phyloP scores from a whole-genome alignment of 2,329 filamentous ascomycete species.

The Botryotinia calthae region DNA sequence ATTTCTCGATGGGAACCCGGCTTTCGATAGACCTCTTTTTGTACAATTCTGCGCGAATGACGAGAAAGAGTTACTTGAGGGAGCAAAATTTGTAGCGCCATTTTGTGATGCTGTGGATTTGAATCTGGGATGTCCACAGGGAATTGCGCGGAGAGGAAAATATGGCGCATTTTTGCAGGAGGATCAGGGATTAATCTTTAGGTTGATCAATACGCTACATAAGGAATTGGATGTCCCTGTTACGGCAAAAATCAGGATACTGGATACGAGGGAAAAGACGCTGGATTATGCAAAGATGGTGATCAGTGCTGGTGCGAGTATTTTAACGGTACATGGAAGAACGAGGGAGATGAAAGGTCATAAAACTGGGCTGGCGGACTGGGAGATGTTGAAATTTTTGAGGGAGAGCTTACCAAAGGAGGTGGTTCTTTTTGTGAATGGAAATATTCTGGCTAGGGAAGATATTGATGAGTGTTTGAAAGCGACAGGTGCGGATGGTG shows the following conservation, averaged over 20 bases:
- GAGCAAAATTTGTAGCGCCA: conserved; percentile 74
- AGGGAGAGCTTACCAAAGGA: conserved; percentile 79
- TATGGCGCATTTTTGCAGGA: conserved; percentile 97
- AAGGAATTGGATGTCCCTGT: conserved; percentile 76
- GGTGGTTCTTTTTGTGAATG: conserved; percentile 94
- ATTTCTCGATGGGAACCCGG: conserved; percentile 83
- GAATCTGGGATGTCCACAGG: conserved; percentile 94
- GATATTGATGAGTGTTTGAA: conserved; percentile 77
- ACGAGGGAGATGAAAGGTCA: conserved; percentile 93
- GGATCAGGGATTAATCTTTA: conserved; percentile 77
- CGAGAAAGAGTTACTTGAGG: conserved; percentile 72
- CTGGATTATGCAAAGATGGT: conserved; percentile 87
- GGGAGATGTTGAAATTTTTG: conserved; percentile 78
- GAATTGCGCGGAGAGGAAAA: conserved; percentile 84
- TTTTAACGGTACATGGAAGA: conserved; percentile 89
- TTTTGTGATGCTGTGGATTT: conserved; percentile 95
- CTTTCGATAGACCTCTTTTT: conserved; percentile 82
- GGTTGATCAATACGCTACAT: conserved; percentile 81
- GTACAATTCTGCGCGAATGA: conserved; percentile 97
- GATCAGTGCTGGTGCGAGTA: conserved; percentile 81
- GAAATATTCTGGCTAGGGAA: conserved; percentile 79
- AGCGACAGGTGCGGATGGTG: conserved; percentile 81
- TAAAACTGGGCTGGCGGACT: conserved; percentile 89
- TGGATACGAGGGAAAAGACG: conserved; percentile 83
- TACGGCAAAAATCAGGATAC: conserved; percentile 89